Evolutionary conservation across 805 yeast species (phyloP), one percentile per base, ranked within the genome.

Genomic region (Ogataea allantospora): DNA sequence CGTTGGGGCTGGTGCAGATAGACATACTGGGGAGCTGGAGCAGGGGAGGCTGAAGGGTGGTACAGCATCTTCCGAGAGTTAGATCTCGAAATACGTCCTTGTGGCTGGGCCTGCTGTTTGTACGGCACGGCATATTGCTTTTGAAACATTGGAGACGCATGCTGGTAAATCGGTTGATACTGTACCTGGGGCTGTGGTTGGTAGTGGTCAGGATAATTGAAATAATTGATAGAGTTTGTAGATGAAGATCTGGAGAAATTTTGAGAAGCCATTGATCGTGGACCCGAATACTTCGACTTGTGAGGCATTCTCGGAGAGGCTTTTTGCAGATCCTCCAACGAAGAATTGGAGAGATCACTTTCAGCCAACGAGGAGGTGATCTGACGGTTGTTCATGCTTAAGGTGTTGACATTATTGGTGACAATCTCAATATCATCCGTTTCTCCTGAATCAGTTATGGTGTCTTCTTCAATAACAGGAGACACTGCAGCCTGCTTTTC

Each of bases 211-310:
- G 34, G 27, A 16, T 35, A 26, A 27, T 40, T 39, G 28, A 40
- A 38, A 25, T 43, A 44, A 26, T 32, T 38, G 26, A 47, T 39
- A 1, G 51, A 47, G n/a, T 36, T 36, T 19, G 36, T 34, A 4
- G 51, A 46, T 0, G 53, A 49, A 9, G 51, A 37, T 11, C 51
- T 29, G 8, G 53, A 46, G 24, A 40, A 42, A 14, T 27, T 38
- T 19, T 24, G 35, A 13, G 24, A 34, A 12, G 25, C 13, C 7
- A 35, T 32, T 1, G 43, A 22, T 8, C 33, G 25, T 11, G 34
- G 16, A 21, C 33, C 30, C 12, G 30, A 17, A 15, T 24, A 11
- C 8, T 26, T 19, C 8, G 38, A 17, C n/a, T 35, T 26, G 6
- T 26, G 32, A 18, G 37, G 27, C 8, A 23, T 2, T 22, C 19